Base-by-base conservation (phyloP, 2,329 filamentous ascomycete genomes). In the Lachnellula arida region DNA sequence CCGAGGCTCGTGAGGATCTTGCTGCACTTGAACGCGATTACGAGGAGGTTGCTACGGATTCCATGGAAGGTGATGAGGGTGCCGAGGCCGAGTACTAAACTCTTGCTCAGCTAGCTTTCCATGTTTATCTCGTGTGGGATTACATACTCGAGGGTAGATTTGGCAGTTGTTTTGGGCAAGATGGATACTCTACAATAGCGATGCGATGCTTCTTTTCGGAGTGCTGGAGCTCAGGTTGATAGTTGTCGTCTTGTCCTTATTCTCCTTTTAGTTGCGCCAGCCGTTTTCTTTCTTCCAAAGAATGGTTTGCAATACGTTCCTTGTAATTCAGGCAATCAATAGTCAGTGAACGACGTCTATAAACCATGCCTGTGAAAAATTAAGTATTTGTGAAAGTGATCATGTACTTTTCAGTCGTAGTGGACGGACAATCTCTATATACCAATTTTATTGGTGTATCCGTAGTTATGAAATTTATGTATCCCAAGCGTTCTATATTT, bases 1-100 rank as follows among this genome's bases (percentile, higher is more conserved):
- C 91, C 56, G 94, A 99, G 82, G 94, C 94, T 64, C 92, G 94
- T 75, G 94, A 99, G 81, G 94, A 99, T 79, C 81, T 99, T 75
- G 94, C 94, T 74, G 94, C 94, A 68, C 84, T 99, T 62, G 94
- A 99, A 85, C 88, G 92, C 68, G 93, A 99, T 75, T 99, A 99
- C 79, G 93, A 97, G 80, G 94, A 99, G 80, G 94, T 97, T 72
- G 93, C 91, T 64, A 90, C 91, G 70, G 93, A 97, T 78, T 96
- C 91, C 62, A 78, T 96, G 69, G 92, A 92, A 73, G 89, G 85
- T 63, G 92, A 95, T 68, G 90, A 92, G 71, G 87, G 84, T 71
- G 78, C 82, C 67, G 91, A 95, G 78, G 89, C 89, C 65, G 93
- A 63, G 53, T 67, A 66, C 56, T 66, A 64, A 50, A 56, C 34